A percentile compares a stretch with the other conserved stretches of the same genome.
Conservation (phyloP, 1,139 yeast genomes). For the Nadsonia starkeyi-henricii region DNA sequence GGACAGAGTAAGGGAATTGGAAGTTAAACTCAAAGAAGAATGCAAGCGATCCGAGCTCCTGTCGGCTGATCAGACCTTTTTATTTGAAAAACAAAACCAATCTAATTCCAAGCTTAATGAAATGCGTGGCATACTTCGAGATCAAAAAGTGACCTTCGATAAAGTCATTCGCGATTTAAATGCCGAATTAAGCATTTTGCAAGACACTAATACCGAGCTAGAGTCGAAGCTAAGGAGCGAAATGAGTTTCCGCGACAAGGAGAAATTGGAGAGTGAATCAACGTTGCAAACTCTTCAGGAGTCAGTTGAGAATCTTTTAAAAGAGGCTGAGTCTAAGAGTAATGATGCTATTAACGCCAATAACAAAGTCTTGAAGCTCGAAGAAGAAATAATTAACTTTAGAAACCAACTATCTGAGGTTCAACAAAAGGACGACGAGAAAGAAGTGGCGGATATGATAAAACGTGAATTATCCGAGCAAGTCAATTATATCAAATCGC, state of each 20-base stretch:
- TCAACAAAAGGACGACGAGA: slow-evolving; percentile 26
- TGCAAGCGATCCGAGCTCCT: slow-evolving; percentile 23
- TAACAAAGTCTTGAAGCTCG: slow-evolving; percentile 13
- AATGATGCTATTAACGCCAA: slow-evolving; percentile 5
- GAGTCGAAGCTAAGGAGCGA: slow-evolving; percentile 9
- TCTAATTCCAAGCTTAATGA: slow-evolving; percentile 14
- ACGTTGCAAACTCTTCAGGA: slow-evolving; percentile 9
- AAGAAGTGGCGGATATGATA: slow-evolving; percentile 26
- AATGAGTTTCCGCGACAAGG: slow-evolving; percentile 11
- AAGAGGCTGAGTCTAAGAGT: slow-evolving; percentile 5
- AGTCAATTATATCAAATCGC: slow-evolving; percentile 38
- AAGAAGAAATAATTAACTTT: slow-evolving; percentile 23
- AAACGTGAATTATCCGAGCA: slow-evolving; percentile 45
- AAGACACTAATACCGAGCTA: slow-evolving; percentile 5
- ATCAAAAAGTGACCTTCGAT: slow-evolving; percentile 10
- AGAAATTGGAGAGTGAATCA: slow-evolving; percentile 10
- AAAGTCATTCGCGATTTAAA: slow-evolving; percentile 6
- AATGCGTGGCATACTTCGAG: slow-evolving; percentile 7
- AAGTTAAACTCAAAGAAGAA: slow-evolving; percentile 20
- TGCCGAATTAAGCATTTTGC: slow-evolving; percentile 1
- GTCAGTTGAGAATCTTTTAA: slow-evolving; percentile 7
- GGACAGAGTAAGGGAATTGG: slow-evolving; percentile 19
- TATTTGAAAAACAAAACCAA: slow-evolving; percentile 29
- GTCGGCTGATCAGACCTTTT: slow-evolving; percentile 28
- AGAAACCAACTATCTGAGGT: slow-evolving; percentile 27